These are phyloP conservation scores for Aurifilum marmelostoma DNA, from an alignment of 2,329 filamentous ascomycete species.

Conservation along the genomic window DNA sequence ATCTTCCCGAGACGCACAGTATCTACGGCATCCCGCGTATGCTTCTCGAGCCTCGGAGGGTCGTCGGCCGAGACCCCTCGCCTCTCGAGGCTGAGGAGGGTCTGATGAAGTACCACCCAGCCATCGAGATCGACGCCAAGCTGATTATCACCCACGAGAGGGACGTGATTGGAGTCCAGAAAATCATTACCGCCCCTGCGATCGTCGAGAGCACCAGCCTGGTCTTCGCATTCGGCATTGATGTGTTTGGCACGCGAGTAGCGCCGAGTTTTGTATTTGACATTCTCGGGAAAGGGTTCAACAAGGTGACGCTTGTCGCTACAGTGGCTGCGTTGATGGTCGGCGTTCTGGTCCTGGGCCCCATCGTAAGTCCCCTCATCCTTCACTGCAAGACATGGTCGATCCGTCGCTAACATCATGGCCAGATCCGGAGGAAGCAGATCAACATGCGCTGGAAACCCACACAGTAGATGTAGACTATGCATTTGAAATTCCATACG, in stretches of 20 bases:
- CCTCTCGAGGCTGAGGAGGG: constrained; percentile 82
- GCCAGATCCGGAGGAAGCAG: constrained; percentile 65
- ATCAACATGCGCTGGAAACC: constrained; percentile 67
- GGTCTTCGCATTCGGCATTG: constrained; percentile 84
- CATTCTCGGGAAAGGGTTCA: constrained; percentile 89
- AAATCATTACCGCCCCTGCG: constrained; percentile 75
- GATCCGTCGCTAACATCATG: constrained; percentile 39
- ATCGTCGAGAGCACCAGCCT: constrained; percentile 90
- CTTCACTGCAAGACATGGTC: background rate
- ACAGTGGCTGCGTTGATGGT: constrained; percentile 81
- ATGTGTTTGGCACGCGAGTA: constrained; percentile 85
- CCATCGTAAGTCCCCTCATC: constrained; percentile 70
- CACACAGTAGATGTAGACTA: constrained; percentile 33
- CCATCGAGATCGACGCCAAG: constrained; percentile 82
- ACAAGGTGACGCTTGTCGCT: constrained; percentile 80
- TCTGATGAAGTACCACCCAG: constrained; percentile 73
- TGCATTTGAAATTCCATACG: constrained; percentile 11
- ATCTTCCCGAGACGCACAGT: constrained; percentile 71
- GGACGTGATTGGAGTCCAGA: constrained; percentile 75
- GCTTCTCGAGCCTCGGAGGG: constrained; percentile 82
- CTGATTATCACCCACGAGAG: constrained; percentile 80
- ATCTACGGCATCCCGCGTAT: constrained; percentile 80
- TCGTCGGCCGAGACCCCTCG: constrained; percentile 81
- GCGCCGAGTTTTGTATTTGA: constrained; percentile 92
- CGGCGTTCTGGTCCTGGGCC: constrained; percentile 78